Evolutionary conservation across 2,329 filamentous ascomycete species (phyloP), one percentile per base, ranked within the genome.

Genomic region (Cladosporium sp.): DNA sequence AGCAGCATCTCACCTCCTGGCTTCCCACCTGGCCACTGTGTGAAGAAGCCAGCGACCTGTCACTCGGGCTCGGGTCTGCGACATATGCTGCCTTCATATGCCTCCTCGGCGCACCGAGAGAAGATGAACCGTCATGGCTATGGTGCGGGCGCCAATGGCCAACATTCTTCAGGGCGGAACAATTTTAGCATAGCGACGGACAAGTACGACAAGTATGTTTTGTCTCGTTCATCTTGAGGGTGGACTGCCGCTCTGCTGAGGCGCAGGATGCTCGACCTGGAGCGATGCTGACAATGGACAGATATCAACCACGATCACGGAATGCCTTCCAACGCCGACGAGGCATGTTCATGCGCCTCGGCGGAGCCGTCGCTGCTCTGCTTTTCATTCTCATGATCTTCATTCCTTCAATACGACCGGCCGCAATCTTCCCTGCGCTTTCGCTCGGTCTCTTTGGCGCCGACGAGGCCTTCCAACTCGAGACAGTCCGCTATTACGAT

Each of bases 401-500:
- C 69, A 93, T 93, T 79, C 85, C 93, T 59, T 91, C 92, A 78
- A 87, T 92, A 69, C 80, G 88, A 80, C 78, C 87, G 80, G 71
- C 83, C 82, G 70, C 69, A 2, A 73, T 88, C 80, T 71, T 92
- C 81, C 76, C 83, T 82, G 75, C 85, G 81, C 75, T 85, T 28
- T 90, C 91, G 0, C 82, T 96, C 58, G 91, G 90, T 33, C 84
- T 94, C 40, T 81, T 93, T 60, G 88, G 88, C 46, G 67, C 66
- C 35, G 81, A 82, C 62, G 88, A 89, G 62, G 89, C 91, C 70
- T 86, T 92, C 69, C 89, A 96, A 74, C 87, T 98, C 66, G 92
- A 98, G 78, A 98, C 94, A 1, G 91, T 99, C 67, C 91, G 94
- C 77, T 98, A 99, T 80, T 98, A 98, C 80, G 95, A 99, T 77